Evolutionary conservation across 225 moss, liverwort and hornwort genomes (phyloP).

Genomic region (Physcomitrellopsis africana): DNA sequence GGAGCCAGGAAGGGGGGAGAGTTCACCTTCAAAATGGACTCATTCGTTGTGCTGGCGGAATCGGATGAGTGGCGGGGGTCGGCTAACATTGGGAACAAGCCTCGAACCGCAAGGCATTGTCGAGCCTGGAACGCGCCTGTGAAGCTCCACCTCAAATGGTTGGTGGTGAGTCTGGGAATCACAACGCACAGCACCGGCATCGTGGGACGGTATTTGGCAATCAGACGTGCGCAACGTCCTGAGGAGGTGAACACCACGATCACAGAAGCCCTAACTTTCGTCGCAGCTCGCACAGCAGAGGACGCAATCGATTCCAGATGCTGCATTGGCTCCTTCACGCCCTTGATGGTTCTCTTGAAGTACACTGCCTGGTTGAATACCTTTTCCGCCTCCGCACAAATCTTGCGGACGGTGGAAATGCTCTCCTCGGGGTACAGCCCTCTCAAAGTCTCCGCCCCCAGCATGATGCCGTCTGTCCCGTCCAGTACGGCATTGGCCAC

Average conservation of each 20-base stretch:
- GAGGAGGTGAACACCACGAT: constrained; percentile 16
- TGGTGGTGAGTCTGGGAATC: no score
- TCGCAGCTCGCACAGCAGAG: constrained; percentile 37
- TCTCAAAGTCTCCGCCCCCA: constrained; percentile 35
- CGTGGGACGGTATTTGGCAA: constrained; percentile 22
- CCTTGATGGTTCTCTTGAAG: constrained; percentile 59
- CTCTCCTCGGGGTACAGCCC: constrained; percentile 34
- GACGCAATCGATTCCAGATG: constrained; percentile 73
- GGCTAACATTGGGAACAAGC: constrained; percentile 11
- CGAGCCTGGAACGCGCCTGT: constrained; percentile 36
- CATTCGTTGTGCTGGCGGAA: constrained; percentile 45
- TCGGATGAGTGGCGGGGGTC: no score
- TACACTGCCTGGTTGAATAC: constrained; percentile 40
- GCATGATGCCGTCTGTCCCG: constrained; percentile 35
- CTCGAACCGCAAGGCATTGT: constrained; percentile 34
- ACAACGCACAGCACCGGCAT: no score
- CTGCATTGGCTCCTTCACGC: constrained; percentile 60
- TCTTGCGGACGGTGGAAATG: constrained; percentile 30
- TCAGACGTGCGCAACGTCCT: background rate
- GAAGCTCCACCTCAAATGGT: background rate
- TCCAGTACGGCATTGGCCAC: constrained; percentile 25
- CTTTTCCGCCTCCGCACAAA: constrained; percentile 54
- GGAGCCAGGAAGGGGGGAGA: background rate
- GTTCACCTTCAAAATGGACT: constrained; percentile 58
- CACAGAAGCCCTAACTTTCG: no score